Evolutionary conservation across 2,329 filamentous ascomycete species (phyloP), one percentile per base, ranked within the genome.

Genomic region (Aspergillus hiratsukae): DNA sequence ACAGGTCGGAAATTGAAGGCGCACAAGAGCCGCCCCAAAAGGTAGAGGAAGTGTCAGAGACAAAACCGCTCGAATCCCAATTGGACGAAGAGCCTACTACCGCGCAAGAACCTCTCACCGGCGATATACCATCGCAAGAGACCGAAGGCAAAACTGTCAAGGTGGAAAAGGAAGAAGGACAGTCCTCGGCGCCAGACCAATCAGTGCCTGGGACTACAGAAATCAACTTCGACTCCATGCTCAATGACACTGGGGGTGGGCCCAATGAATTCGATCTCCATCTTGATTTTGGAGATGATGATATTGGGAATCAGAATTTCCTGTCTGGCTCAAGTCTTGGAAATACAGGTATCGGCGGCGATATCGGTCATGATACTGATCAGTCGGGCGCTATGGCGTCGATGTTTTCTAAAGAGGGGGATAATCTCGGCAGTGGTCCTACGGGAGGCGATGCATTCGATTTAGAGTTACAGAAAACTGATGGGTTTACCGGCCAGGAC

Each of bases 211-310:
- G 61, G 23, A 50, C 60, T 6, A 64, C 64, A 17, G 74, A 74
- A 3, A 67, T 77, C 56, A 74, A 74, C 48, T 76, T 77, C 54
- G 72, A 75, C 51, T 72, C 74, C 1, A 70, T 74, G 57, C 70
- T 77, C 40, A 69, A 72, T 21, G 69, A 72, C 14, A 63, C 64
- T 23, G 66, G 66, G 2, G 43, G 11, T 5, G 66, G 65, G 3
- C 58, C 63, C 7, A 72, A 70, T 53, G 70, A 72, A 35, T 75
- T 77, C 49, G 69, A 71, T 49, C 67, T 78, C 17, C 69, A 73
- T 56, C 63, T 76, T 23, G 71, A 74, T 56, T 74, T 77, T 63
- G 69, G 68, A 21, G 70, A 75, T 52, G 71, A 73, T 50, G 67
- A 69, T 28, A 64, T 73, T 55, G 72, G 69, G 5, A 72, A 76